Conservation (phyloP, 768 basidiomycete genomes). For the Neoboletus magnificus region DNA sequence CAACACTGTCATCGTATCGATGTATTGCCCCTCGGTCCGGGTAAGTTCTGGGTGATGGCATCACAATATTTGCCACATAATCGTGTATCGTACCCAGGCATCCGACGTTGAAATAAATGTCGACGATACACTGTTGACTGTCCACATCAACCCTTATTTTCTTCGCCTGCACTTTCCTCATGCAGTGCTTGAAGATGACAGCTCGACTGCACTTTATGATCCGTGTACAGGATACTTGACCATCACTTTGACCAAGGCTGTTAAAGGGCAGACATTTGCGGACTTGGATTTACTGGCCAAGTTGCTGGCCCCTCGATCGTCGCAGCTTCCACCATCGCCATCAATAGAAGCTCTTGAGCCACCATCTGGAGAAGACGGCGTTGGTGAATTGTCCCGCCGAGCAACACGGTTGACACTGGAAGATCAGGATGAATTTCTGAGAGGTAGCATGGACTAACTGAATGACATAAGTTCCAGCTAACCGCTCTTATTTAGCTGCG, state of each 20-base stretch:
- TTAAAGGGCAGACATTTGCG: conserved; percentile 61
- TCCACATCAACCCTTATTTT: conserved; percentile 84
- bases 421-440: conserved; percentile 49
- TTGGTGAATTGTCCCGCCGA: conserved; percentile 41
- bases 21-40: conserved; percentile 72
- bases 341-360: conserved; percentile 59
- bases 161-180: conserved; percentile 76
- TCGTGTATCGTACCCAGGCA: conserved; percentile 46
- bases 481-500: conserved; percentile 48
- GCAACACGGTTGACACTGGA: conserved; percentile 49
- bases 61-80: conserved; percentile 12
- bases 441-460: conserved; percentile 39
- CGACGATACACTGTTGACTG: conserved; percentile 62
- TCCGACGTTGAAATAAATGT: conserved; percentile 78
- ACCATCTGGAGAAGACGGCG: conserved; percentile 23
- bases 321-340: conserved; percentile 32
- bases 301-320: conserved; percentile 63
- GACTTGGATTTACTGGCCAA: conserved; percentile 80
- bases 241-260: conserved; percentile 67
- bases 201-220: conserved; percentile 71
- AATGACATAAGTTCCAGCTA: conserved; percentile 1
- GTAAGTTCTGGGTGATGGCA: conserved; percentile 36
- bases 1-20: conserved; percentile 49
- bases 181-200: conserved; percentile 58
- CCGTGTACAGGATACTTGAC: conserved; percentile 75